Evolutionary conservation across 139 green algal species (phyloP), one percentile per base, ranked within the genome.

Genomic region (Chlorella vulgaris): DNA sequence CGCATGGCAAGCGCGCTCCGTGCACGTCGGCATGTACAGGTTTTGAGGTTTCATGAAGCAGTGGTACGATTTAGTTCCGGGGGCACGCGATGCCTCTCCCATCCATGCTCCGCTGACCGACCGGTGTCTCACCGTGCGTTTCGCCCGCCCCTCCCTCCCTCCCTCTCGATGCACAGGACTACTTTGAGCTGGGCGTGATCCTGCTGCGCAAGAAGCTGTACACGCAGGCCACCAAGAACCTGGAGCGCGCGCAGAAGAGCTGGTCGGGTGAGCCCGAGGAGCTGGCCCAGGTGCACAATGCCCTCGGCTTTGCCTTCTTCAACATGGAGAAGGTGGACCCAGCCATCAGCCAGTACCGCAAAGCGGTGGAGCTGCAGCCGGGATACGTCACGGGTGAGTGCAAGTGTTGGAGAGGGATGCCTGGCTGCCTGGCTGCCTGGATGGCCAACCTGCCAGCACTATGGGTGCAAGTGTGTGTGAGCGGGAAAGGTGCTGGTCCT

Each of bases 141-240:
- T 18, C 33, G 31, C 33, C 26, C 47, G 15, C 71, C 33, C 50
- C 50, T 2, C 2, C 47, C 33, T 2, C 22, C 60, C 47, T 24
- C n/a, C 38, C 26, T 19, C 58, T 31, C 55, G 22, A 8, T 39
- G 69, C 71, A 1, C 88, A 96, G 92, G 97, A 99, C 81, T 97
- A 95, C 82, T 99, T 97, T 86, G 96, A 99, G 90, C 93, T 99
- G 74, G 97, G 96, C 4, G 93, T 96, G 10, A 93, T 99, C 73
- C 88, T 99, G 83, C 92, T 98, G 39, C 91, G 97, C 65, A 99
- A 99, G 91, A 97, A 98, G 84, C 90, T 98, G 69, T 99, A 91
- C 92, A 96, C 94, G 8, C 93, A 98, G 80, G 96, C 94, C 31
- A 95, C 90, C 38, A 97, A 96, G 84, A 97, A 97, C 87, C 86